These are phyloP conservation scores for Hanseniaspora hatyaiensis DNA, from an alignment of 805 yeast species.

Conservation along the genomic window DNA sequence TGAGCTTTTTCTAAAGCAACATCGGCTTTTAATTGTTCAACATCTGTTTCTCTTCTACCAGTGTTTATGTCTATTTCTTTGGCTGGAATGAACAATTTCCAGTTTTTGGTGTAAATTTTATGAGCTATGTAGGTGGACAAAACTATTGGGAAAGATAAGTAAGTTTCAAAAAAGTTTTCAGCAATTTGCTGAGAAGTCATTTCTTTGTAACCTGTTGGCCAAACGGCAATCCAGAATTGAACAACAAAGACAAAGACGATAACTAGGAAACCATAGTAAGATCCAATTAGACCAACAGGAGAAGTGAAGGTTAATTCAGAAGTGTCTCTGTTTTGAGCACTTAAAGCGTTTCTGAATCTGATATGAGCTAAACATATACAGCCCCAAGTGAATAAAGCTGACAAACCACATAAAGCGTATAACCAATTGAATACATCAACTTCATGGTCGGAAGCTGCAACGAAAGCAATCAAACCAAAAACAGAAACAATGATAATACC, in stretches of 20 bases:
- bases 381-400: constrained; percentile 54
- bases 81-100: constrained; percentile 34
- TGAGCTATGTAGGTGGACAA: constrained; percentile 46
- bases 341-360: constrained; percentile 53
- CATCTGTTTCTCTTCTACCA: constrained; percentile 49
- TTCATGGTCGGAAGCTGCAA: constrained; percentile 43
- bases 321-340: constrained; percentile 51
- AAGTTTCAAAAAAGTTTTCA: constrained; percentile 48
- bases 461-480: constrained; percentile 49
- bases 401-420: constrained; percentile 49
- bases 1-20: constrained; percentile 40
- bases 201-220: constrained; percentile 47
- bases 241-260: constrained; percentile 53
- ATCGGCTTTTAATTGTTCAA: constrained; percentile 42
- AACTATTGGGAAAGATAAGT: constrained; percentile 54
- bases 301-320: constrained; percentile 59
- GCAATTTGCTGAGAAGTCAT: constrained; percentile 36
- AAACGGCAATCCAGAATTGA: constrained; percentile 74
- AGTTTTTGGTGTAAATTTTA: constrained; percentile 41
- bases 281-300: constrained; percentile 57
- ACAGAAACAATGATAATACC: constrained; percentile 41
- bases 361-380: constrained; percentile 49
- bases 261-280: constrained; percentile 48
- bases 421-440: constrained; percentile 54
- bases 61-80: constrained; percentile 48